phyloP scores from a whole-genome alignment of 2,329 filamentous ascomycete genomes.

The Ophiostoma perfectum region DNA sequence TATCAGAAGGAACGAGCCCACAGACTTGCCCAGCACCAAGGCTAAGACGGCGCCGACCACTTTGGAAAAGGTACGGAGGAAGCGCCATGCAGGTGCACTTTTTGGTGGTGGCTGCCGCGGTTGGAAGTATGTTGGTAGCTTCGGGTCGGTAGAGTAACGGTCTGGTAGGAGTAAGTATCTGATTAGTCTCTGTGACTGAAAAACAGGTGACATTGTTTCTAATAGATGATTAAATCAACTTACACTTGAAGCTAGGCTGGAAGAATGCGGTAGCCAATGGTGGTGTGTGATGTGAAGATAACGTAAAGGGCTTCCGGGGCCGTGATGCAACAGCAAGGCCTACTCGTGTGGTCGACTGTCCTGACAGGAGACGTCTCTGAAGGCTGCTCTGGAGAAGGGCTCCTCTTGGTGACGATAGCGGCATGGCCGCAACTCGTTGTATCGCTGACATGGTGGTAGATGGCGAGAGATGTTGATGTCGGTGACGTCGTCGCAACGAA shows the following conservation, averaged over 20 bases:
- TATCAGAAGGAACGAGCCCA: neutral
- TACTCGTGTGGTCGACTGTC: neutral
- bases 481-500: neutral
- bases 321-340: neutral
- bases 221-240: neutral
- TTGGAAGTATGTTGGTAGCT: conserved; percentile 3
- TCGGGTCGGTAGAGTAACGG: neutral
- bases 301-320: neutral
- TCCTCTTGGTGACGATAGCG: neutral
- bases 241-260: neutral
- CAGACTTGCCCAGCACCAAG: neutral
- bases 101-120: neutral
- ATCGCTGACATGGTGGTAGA: neutral
- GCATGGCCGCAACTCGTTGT: neutral
- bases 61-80: neutral
- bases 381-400: neutral
- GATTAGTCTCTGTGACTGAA: neutral
- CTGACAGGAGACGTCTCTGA: neutral
- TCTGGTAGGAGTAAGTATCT: neutral
- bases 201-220: no score
- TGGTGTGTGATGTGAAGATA: neutral
- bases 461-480: neutral
- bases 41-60: neutral
- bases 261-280: neutral
- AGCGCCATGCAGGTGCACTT: neutral